Evolutionary conservation across 2,329 filamentous ascomycete genomes (phyloP).

Genomic region (Trichophyton simii): DNA sequence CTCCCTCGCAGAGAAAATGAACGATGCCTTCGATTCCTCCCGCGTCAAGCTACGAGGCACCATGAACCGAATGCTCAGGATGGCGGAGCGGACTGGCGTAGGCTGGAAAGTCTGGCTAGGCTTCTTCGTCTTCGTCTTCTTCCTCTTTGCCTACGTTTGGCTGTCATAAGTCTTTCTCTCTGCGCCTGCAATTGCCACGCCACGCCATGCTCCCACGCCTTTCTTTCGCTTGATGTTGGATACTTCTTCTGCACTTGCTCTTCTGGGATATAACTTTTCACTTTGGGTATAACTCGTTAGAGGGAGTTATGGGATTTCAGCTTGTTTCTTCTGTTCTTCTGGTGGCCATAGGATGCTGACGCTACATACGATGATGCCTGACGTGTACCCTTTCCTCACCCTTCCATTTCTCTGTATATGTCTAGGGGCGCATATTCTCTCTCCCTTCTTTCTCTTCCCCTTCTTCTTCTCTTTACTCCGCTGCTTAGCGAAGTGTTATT

Average conservation of each 20-base stretch:
- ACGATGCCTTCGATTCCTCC: constrained; percentile 82
- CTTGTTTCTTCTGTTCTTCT: neutral
- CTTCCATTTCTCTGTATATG: neutral
- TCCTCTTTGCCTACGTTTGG: constrained; percentile 90
- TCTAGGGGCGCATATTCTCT: neutral
- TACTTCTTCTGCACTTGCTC: neutral
- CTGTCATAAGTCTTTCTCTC: constrained; percentile 47
- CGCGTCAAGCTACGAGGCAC: constrained; percentile 70
- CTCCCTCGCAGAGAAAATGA: constrained; percentile 85
- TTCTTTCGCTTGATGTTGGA: neutral
- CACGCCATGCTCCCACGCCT: neutral
- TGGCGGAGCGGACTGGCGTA: constrained; percentile 90
- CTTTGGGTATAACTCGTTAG: neutral
- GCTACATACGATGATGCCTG: neutral
- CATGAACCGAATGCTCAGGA: constrained; percentile 93
- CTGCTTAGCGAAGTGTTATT: neutral
- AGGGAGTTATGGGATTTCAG: neutral
- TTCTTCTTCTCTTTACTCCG: neutral
- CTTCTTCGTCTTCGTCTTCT: constrained; percentile 72
- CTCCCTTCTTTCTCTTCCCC: neutral
- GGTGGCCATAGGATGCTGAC: neutral
- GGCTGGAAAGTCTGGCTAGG: constrained; percentile 87
- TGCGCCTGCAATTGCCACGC: neutral
- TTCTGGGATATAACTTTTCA: neutral
- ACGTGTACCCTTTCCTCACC: neutral